These are phyloP conservation scores for Lathyrus aphaca DNA, from an alignment of 306 rosid species.

Conservation along the genomic window DNA sequence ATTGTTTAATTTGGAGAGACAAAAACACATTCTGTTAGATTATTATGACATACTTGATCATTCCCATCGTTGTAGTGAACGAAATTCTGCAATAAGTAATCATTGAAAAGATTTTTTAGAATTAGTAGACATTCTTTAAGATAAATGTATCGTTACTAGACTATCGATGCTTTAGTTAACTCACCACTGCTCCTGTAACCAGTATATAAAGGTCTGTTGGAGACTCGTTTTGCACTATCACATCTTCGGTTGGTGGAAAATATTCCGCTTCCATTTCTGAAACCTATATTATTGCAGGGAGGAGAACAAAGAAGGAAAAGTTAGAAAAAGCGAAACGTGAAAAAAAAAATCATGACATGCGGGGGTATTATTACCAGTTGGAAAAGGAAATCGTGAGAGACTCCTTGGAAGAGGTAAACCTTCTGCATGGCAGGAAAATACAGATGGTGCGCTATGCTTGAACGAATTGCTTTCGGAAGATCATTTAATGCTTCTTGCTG, in stretches of 20 bases:
- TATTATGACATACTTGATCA: conserved; percentile 59
- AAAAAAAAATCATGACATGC: conserved; percentile 4
- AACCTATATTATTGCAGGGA: conserved; percentile 46
- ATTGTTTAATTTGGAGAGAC: neutral
- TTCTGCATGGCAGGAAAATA: conserved; percentile 61
- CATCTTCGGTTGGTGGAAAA: conserved; percentile 86
- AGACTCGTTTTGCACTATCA: conserved; percentile 77
- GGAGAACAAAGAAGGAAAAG: neutral
- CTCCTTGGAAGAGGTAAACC: conserved; percentile 68
- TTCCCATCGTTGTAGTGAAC: conserved; percentile 51
- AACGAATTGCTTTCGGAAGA: conserved; percentile 82
- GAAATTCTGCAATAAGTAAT: conserved; percentile 53
- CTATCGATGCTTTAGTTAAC: conserved; percentile 33
- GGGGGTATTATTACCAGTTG: conserved; percentile 65
- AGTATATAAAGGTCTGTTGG: conserved; percentile 75
- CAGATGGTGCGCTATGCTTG: conserved; percentile 72
- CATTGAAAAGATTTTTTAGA: conserved; percentile 14
- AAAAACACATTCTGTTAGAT: neutral
- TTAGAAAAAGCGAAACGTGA: neutral
- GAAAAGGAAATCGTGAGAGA: conserved; percentile 72
- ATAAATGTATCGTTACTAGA: neutral
- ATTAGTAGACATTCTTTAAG: conserved; percentile 27
- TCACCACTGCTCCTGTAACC: conserved; percentile 82
- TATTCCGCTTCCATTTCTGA: conserved; percentile 80
- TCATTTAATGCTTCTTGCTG: conserved; percentile 77